Evolutionary conservation across 176 grass and related monocot species (phyloP).

Genomic region (Musa troglodytarum): DNA sequence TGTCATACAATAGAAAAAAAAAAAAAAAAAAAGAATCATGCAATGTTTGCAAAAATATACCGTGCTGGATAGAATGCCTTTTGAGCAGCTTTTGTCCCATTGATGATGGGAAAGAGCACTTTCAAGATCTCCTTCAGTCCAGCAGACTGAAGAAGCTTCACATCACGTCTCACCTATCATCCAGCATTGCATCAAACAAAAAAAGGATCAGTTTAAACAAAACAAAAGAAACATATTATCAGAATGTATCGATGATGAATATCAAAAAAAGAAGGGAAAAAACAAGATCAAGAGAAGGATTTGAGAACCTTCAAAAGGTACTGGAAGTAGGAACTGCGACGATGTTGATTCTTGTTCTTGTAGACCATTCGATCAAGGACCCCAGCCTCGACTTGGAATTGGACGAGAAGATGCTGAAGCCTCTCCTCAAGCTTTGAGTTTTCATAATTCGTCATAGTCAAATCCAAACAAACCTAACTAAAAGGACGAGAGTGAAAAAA

Average conservation of each 20-base stretch:
- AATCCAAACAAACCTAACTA: not conserved
- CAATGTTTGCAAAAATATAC: conserved; percentile 5
- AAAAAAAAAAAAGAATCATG: not conserved
- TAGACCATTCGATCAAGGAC: conserved; percentile 60
- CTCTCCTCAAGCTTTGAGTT: conserved; percentile 8
- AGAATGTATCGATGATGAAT: too few species aligned
- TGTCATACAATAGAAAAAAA: not conserved
- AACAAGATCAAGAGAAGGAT: not conserved
- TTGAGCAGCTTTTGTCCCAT: conserved; percentile 41
- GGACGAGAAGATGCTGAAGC: conserved; percentile 24
- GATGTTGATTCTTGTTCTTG: conserved; percentile 60
- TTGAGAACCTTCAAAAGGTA: conserved; percentile 45
- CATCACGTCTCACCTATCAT: conserved; percentile 48
- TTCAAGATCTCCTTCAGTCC: conserved; percentile 29
- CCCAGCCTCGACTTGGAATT: conserved; percentile 36
- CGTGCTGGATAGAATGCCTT: conserved; percentile 27
- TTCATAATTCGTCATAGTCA: not conserved
- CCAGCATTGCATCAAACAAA: not conserved
- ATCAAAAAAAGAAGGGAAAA: not conserved
- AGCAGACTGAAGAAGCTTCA: conserved; percentile 35
- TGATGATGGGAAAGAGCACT: conserved; percentile 40
- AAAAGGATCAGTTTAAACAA: not conserved
- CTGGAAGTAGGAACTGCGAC: conserved; percentile 42
- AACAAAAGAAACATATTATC: too few species aligned
- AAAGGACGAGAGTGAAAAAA: not conserved